These are phyloP conservation scores for Globisporangium paroecandrum DNA, from an alignment of 352 stramenopile species.

Conservation along the genomic window DNA sequence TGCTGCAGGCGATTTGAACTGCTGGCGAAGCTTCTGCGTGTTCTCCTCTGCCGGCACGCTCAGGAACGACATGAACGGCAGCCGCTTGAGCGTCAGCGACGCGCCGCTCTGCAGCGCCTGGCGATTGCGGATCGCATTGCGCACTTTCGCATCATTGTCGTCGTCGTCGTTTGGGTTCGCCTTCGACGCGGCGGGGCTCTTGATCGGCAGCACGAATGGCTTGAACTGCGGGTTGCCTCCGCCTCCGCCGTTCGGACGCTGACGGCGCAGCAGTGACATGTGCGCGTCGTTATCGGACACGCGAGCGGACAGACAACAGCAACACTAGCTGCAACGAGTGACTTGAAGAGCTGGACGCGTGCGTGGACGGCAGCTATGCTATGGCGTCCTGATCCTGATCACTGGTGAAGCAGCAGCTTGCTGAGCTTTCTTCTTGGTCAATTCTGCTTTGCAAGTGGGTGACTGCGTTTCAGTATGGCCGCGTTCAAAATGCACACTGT, in stretches of 20 bases:
- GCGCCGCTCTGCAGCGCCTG: slow-evolving; percentile 45
- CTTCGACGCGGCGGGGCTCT: slow-evolving; percentile 14
- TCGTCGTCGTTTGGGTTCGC: slow-evolving; percentile 12
- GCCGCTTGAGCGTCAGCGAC: slow-evolving; percentile 63
- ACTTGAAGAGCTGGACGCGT: not conserved
- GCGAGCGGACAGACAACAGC: not conserved
- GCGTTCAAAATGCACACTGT: not conserved
- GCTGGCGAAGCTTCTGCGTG: slow-evolving; percentile 50
- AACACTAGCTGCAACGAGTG: not conserved
- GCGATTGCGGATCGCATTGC: slow-evolving; percentile 40
- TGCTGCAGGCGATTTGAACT: slow-evolving; percentile 71
- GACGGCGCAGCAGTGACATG: slow-evolving; percentile 54
- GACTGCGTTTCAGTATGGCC: not conserved
- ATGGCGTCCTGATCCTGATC: not conserved
- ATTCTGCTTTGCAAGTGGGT: not conserved
- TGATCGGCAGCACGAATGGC: slow-evolving; percentile 71
- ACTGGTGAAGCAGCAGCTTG: not conserved
- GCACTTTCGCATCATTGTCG: slow-evolving; percentile 28
- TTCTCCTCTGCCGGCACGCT: slow-evolving; percentile 55
- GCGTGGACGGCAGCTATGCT: not conserved
- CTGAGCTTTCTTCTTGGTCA: not conserved
- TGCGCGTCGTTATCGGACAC: not conserved
- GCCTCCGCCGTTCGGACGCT: slow-evolving; percentile 13
- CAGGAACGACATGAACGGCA: slow-evolving; percentile 83
- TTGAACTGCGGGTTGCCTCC: slow-evolving; percentile 52